Base-by-base conservation (phyloP, 371 early-diverging fungal species). In the Rhizopus delemar region DNA sequence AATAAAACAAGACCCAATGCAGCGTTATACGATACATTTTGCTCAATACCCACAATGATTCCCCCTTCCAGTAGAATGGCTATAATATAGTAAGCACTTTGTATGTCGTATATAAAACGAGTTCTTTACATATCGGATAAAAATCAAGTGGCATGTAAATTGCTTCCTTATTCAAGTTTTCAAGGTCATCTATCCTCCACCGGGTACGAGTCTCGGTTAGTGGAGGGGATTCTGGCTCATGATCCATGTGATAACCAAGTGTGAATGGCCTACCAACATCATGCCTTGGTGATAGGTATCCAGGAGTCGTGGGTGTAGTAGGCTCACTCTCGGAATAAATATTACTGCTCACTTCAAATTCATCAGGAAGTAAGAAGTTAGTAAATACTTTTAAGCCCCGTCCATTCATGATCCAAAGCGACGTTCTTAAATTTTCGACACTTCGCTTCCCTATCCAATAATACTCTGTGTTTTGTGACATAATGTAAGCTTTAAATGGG, bases 381-480 rank as follows among this genome's bases (percentile, higher is more conserved):
- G 78, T 65, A 68, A 77, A 81, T 8, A 91, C 88, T 80, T 85
- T 91, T 33, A 87, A 67, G 6, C 84, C 82, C 39, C 74, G 65
- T 29, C 89, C 92, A 69, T 88, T 86, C 28, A 86, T 85, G 5
- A 83, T 82, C 92, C 94, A 93, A 41, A 93, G 53, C 1, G 92
- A 88, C 39, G 83, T 86, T 16, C 73, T 71, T 15, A 87, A 51
- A 45, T 82, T 81, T 35, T 83, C 84, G 36, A 83, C 59, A 36
- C 82, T 67, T 41, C 80, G 81, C 43, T 77, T 72, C 0, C 85
- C 84, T 39, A 86, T 78, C 89, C 90, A 90, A 63, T 87, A 90
- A 68, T 82, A 86, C 61, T 92, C 93, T 13, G 88, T 71, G 38
- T 84, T 81, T 33, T 86, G 82, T 2, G 86, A 72, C 15, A 94